Evolutionary conservation across 192 early-diverging fungal species (phyloP).

Genomic region (Kappamyces sp.): DNA sequence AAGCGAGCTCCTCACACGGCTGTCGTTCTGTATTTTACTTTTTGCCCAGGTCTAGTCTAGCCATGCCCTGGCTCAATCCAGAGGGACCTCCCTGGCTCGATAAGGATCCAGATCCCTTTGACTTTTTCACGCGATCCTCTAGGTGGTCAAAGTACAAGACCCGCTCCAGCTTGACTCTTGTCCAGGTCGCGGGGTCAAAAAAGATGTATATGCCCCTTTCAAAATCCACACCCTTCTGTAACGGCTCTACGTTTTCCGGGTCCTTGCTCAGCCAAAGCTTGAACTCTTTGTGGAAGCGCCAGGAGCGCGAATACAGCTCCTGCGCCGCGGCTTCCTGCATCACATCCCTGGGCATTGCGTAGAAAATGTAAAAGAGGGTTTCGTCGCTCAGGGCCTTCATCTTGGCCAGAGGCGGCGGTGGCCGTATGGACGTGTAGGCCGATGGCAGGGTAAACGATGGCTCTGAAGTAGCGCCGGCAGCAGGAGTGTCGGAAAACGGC

Average conservation of each 20-base stretch:
- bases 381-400: slow-evolving; percentile 77
- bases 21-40: no score
- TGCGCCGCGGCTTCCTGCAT: slow-evolving; percentile 89
- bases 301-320: slow-evolving; percentile 88
- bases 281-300: slow-evolving; percentile 95
- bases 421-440: slow-evolving; percentile 58
- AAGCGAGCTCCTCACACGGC: neutral
- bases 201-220: slow-evolving; percentile 87
- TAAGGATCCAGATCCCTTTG: neutral
- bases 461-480: slow-evolving; percentile 55
- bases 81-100: neutral
- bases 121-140: slow-evolving; percentile 62
- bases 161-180: slow-evolving; percentile 84
- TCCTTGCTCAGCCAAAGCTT: slow-evolving; percentile 91
- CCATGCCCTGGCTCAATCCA: neutral
- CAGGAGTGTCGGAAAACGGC: slow-evolving; percentile 77
- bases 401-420: slow-evolving; percentile 63
- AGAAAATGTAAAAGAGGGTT: slow-evolving; percentile 97
- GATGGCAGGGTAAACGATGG: slow-evolving; percentile 79
- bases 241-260: slow-evolving; percentile 15
- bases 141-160: slow-evolving; percentile 80
- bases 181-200: slow-evolving; percentile 89
- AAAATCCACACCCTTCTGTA: slow-evolving; percentile 32
- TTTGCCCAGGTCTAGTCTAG: no score
- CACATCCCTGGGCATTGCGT: slow-evolving; percentile 88